Percentiles rank a stretch among this genome's conserved stretches.
phyloP scores from a whole-genome alignment of 2,329 filamentous ascomycete species.

The Diaporthe vaccinii region DNA sequence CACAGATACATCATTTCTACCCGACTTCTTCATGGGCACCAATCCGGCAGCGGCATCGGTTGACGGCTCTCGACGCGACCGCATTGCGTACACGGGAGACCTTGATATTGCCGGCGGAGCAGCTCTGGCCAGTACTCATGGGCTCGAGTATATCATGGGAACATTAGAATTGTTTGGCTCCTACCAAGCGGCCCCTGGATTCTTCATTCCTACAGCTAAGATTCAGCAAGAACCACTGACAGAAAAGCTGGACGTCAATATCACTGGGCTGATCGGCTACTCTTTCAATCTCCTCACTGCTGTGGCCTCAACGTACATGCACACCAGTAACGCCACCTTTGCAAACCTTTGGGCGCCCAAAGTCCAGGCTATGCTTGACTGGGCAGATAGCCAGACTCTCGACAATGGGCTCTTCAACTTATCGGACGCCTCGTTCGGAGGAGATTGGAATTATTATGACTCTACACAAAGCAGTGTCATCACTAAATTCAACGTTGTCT shows the following conservation, averaged over 20 bases:
- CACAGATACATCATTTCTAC: neutral
- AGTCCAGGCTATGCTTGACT: neutral
- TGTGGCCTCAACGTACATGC: neutral
- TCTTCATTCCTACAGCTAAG: conserved; percentile 1
- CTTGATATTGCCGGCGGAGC: neutral
- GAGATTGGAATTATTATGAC: conserved; percentile 4
- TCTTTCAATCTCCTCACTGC: conserved; percentile 1
- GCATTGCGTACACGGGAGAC: neutral
- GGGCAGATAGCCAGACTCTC: neutral
- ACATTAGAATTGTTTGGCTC: neutral
- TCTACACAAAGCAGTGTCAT: neutral
- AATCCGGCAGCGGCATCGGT: neutral
- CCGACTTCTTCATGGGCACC: neutral
- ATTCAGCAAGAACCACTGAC: neutral
- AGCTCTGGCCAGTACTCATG: neutral
- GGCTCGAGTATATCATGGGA: neutral
- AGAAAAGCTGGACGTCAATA: neutral
- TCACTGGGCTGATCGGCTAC: neutral
- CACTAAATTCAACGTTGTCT: conserved; percentile 1
- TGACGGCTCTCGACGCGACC: neutral
- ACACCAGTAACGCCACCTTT: neutral
- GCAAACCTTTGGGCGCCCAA: neutral
- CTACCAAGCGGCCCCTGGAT: conserved; percentile 7
- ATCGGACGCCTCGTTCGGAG: neutral
- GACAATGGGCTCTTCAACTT: neutral